phyloP scores from a whole-genome alignment of 768 basidiomycete genomes.

The Nidula microcarpa region DNA sequence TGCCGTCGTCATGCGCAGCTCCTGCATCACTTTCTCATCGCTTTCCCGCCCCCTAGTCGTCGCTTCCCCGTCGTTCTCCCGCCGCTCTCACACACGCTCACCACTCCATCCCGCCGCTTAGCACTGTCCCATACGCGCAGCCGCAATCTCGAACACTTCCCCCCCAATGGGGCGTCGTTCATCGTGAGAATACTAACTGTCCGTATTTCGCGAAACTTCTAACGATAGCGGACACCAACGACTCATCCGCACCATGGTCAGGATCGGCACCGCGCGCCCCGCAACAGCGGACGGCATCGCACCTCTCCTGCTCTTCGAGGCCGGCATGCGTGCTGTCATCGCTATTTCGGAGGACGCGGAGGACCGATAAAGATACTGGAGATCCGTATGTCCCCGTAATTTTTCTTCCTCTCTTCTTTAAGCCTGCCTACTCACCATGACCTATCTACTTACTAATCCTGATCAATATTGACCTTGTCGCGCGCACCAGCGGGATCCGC shows the following conservation, averaged over 20 bases:
- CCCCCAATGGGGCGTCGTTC: too few species aligned
- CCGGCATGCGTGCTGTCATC: constrained; percentile 84
- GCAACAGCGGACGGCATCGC: constrained; percentile 35
- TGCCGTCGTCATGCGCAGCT: too few species aligned
- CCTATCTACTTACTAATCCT: constrained; percentile 50
- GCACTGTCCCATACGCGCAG: too few species aligned
- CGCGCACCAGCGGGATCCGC: constrained; percentile 79
- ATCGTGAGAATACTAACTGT: too few species aligned
- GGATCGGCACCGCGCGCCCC: constrained; percentile 62
- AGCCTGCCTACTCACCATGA: neutral
- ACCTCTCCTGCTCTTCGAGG: constrained; percentile 62
- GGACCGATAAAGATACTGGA: constrained; percentile 82
- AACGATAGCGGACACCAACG: too few species aligned
- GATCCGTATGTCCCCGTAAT: constrained; percentile 90
- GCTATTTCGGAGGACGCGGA: constrained; percentile 92
- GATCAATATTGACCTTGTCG: constrained; percentile 81
- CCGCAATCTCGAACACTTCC: too few species aligned
- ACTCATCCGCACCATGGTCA: constrained; percentile 78
- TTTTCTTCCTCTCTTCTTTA: constrained; percentile 41
- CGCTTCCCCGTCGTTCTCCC: too few species aligned
- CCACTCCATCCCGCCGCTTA: too few species aligned
- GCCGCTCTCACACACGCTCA: too few species aligned
- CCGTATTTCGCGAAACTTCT: too few species aligned
- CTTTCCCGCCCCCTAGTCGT: too few species aligned
- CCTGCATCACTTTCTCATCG: too few species aligned